Base-by-base conservation (phyloP, 495 filamentous ascomycete species). In the Xylaria cubensis region DNA sequence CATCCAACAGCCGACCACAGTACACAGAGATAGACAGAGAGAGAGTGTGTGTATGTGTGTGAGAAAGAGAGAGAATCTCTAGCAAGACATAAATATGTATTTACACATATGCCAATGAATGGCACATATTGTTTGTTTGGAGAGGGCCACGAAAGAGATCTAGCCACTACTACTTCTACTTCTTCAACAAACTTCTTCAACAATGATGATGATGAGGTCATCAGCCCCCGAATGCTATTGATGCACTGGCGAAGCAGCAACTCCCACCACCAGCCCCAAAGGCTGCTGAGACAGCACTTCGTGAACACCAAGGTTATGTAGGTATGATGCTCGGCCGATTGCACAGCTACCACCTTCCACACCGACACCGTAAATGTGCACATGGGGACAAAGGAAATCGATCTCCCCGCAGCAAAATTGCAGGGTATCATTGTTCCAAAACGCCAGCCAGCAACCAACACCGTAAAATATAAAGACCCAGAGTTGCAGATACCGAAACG, bases 361-460 rank as follows among this genome's bases (percentile, higher is more conserved):
- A 12, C 4, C 48, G 3, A n/a, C 21, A 34, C 39, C 64, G 41
- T 17, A 50, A 24, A 50, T 48, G 32, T 21, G 24, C 53, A 41
- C 46, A 29, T 34, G 44, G 26, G 36, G 29, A 50, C 24, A 36
- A 50, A 42, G 56, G n/a, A 53, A 64, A 63, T 32, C 64, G 72
- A 50, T 39, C 58, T 58, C 71, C 76, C 73, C 75, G 67, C 73
- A 75, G 73, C 67, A 72, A 71, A 64, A 10, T 66, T 71, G 75
- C 70, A 77, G 73, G 74, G 75, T 78, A 78, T 77, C 73, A 69
- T 71, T 59, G 41, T 67, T 62, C 73, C 61, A 46, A 41, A 76
- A 76, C 76, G 72, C 76, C 76, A 21, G 55, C 71, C 72, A 50
- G 39, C 36, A 67, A 69, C 74, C 65, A 44, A 71, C 53, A 56